Percentiles rank a stretch among this genome's conserved stretches.
Conservation (phyloP, 345 rosid genomes). For the Eucalyptus tenuipes region DNA sequence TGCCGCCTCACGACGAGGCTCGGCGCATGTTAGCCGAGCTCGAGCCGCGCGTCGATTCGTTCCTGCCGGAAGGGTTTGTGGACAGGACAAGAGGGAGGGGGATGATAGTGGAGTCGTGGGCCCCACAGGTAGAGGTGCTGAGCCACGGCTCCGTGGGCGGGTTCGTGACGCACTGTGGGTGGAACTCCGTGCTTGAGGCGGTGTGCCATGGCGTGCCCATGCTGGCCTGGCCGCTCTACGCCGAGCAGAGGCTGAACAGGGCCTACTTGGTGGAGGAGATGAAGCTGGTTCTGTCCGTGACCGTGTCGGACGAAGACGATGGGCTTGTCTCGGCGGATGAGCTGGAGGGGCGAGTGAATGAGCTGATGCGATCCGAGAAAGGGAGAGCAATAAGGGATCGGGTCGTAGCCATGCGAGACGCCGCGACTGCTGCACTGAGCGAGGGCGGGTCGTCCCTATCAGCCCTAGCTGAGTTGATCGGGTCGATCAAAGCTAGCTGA, state of each 20-base stretch:
- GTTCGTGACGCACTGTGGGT: conserved; percentile 5
- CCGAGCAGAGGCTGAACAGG: conserved; percentile 18
- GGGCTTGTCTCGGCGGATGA: conserved; percentile 9
- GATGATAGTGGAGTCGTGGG: not conserved
- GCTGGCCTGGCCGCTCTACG: conserved; percentile 36
- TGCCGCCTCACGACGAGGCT: not conserved
- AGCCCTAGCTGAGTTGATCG: not conserved
- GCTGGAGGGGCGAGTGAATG: conserved; percentile 8
- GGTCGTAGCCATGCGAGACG: not conserved
- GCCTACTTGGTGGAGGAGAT: conserved; percentile 8
- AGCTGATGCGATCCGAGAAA: conserved; percentile 11
- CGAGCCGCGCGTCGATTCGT: not conserved
- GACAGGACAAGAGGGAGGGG: conserved; percentile 11
- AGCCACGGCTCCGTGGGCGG: conserved; percentile 1
- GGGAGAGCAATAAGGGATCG: not conserved
- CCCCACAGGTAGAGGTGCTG: not conserved
- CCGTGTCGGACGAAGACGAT: not conserved
- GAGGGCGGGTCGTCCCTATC: conserved; percentile 4
- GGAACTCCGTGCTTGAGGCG: conserved; percentile 18
- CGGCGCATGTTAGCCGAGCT: not conserved
- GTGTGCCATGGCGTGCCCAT: conserved; percentile 24
- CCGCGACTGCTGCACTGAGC: not conserved
- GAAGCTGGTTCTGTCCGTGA: not conserved
- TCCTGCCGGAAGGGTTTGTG: conserved; percentile 24
- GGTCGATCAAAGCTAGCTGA: not conserved